Percentiles rank a stretch among this genome's conserved stretches.
These are phyloP conservation scores for Colletotrichum incanum DNA, from an alignment of 2,329 filamentous ascomycete genomes.

Conservation along the genomic window DNA sequence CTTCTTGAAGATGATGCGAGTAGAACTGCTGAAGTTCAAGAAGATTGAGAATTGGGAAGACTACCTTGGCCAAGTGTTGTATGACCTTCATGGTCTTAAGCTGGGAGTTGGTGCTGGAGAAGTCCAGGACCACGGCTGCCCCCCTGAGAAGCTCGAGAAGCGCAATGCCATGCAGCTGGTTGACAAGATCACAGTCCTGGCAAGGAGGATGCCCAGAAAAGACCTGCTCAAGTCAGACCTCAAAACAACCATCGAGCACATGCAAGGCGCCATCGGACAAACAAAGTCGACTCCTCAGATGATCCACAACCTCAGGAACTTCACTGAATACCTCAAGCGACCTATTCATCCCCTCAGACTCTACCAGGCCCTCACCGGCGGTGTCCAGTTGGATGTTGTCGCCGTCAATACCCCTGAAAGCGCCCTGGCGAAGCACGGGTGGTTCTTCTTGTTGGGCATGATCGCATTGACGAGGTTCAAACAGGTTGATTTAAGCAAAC, in stretches of 20 bases:
- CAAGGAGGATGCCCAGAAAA: slow-evolving; percentile 88
- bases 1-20: slow-evolving; percentile 90
- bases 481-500: slow-evolving; percentile 78
- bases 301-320: slow-evolving; percentile 88
- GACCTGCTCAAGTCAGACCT: slow-evolving; percentile 93
- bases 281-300: slow-evolving; percentile 85
- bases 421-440: slow-evolving; percentile 83
- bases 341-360: slow-evolving; percentile 87
- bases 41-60: slow-evolving; percentile 87
- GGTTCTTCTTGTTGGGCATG: slow-evolving; percentile 94
- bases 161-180: slow-evolving; percentile 86
- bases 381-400: slow-evolving; percentile 81
- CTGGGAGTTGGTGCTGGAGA: slow-evolving; percentile 78
- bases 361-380: slow-evolving; percentile 85
- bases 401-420: slow-evolving; percentile 79
- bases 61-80: slow-evolving; percentile 88
- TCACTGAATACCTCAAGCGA: slow-evolving; percentile 85
- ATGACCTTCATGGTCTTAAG: slow-evolving; percentile 86
- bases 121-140: slow-evolving; percentile 85
- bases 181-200: slow-evolving; percentile 86
- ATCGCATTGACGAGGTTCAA: slow-evolving; percentile 90
- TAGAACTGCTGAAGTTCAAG: slow-evolving; percentile 84
- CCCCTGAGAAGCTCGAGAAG: slow-evolving; percentile 83
- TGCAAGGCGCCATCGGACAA: slow-evolving; percentile 88
- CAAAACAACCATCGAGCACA: slow-evolving; percentile 90